These are phyloP conservation scores for Mycosarcoma maydis DNA, from an alignment of 1,284 basidiomycete species.

Conservation along the genomic window DNA sequence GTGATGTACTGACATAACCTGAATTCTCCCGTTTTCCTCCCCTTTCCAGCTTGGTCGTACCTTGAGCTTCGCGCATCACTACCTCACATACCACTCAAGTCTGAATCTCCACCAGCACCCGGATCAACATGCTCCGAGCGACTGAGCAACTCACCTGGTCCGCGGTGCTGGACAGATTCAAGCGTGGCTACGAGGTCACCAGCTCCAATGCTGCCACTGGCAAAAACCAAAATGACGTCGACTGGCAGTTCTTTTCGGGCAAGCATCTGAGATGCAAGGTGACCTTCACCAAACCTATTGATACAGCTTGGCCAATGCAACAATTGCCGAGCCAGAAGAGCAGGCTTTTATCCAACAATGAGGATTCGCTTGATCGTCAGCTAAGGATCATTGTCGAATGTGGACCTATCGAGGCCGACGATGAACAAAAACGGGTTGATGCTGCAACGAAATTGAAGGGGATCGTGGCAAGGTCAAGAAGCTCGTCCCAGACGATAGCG, in stretches of 20 bases:
- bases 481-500: slow-evolving; percentile 8
- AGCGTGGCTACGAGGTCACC: slow-evolving; percentile 8
- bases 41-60: too few species aligned
- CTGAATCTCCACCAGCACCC: too few species aligned
- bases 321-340: not conserved
- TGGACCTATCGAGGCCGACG: slow-evolving; percentile 3
- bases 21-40: too few species aligned
- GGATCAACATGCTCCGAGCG: slow-evolving; percentile 20
- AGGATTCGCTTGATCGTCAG: slow-evolving; percentile 1
- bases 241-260: slow-evolving; percentile 30
- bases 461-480: not conserved
- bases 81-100: too few species aligned
- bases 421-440: not conserved
- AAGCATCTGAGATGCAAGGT: slow-evolving; percentile 22
- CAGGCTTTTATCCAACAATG: not conserved
- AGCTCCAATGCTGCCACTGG: not conserved
- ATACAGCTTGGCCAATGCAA: slow-evolving; percentile 4
- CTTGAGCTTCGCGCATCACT: too few species aligned
- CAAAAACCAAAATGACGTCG: not conserved
- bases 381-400: slow-evolving; percentile 22
- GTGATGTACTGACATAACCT: too few species aligned
- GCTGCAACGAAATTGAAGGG: not conserved
- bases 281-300: slow-evolving; percentile 20
- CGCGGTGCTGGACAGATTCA: slow-evolving; percentile 15
- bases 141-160: slow-evolving; percentile 24